Conservation (phyloP, 805 yeast species). For the Lachancea fermentati region DNA sequence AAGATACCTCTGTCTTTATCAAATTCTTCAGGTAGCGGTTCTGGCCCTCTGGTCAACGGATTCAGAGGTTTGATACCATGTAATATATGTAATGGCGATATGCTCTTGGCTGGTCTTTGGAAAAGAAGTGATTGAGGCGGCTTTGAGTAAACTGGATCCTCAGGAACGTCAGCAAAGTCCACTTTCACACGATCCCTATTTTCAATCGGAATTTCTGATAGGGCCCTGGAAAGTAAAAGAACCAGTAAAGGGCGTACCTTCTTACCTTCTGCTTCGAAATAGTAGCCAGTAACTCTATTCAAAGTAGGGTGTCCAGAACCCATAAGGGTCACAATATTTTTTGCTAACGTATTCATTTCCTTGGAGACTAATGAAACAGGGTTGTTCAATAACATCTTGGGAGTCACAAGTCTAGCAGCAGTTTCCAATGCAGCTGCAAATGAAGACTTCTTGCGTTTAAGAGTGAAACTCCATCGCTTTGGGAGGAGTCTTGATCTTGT, state of each 20-base stretch:
- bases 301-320: conserved; percentile 94
- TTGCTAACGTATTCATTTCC: conserved; percentile 87
- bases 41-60: conserved; percentile 80
- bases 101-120: conserved; percentile 42
- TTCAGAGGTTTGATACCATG: conserved; percentile 93
- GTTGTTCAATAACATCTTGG: conserved; percentile 54
- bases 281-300: conserved; percentile 88
- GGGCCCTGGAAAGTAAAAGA: conserved; percentile 72
- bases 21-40: conserved; percentile 49
- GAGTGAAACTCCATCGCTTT: neutral
- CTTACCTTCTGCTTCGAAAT: conserved; percentile 94
- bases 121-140: conserved; percentile 54
- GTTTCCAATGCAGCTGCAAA: conserved; percentile 58
- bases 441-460: conserved; percentile 27
- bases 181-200: conserved; percentile 60
- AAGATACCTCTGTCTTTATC: conserved; percentile 66
- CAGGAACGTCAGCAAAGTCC: conserved; percentile 60
- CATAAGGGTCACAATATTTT: conserved; percentile 75
- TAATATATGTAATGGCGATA: conserved; percentile 76
- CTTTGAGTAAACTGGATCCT: conserved; percentile 57
- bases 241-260: conserved; percentile 91
- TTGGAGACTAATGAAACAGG: conserved; percentile 88
- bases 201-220: conserved; percentile 64
- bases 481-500: neutral
- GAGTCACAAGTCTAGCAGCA: conserved; percentile 71